Percentiles rank a stretch among this genome's conserved stretches.
Conservation (phyloP, 1,139 yeast genomes). For the Debaryomyces psychrophilus region DNA sequence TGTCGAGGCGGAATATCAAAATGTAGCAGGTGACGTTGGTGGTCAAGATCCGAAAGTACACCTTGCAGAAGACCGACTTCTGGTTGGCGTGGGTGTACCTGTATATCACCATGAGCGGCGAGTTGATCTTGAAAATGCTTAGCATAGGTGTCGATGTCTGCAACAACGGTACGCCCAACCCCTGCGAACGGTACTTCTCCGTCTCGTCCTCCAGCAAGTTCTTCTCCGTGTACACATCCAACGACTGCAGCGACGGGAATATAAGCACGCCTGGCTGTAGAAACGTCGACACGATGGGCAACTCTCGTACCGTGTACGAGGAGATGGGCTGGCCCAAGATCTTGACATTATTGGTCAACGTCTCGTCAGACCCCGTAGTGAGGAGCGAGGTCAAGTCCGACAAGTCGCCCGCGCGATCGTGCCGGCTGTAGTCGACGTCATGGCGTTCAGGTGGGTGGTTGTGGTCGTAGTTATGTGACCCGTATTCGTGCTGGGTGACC, state of each 20-base stretch:
- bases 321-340: constrained; percentile 28
- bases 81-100: constrained; percentile 15
- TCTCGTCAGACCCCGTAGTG: constrained; percentile 32
- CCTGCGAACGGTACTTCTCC: constrained; percentile 7
- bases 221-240: constrained; percentile 18
- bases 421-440: not conserved
- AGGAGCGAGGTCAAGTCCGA: constrained; percentile 25
- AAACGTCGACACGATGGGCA: constrained; percentile 34
- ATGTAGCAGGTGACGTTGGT: constrained; percentile 41
- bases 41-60: constrained; percentile 35
- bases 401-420: constrained; percentile 10
- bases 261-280: constrained; percentile 35
- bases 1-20: constrained; percentile 26
- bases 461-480: no score
- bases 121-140: constrained; percentile 34
- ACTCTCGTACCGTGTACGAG: constrained; percentile 24
- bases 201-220: constrained; percentile 6
- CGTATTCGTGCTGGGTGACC: not conserved
- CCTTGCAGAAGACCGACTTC: constrained; percentile 32
- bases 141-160: constrained; percentile 32
- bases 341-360: constrained; percentile 25
- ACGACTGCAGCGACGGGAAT: constrained; percentile 23
- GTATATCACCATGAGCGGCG: constrained; percentile 38
- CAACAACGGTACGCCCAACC: constrained; percentile 24
- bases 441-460: not conserved